phyloP scores from a whole-genome alignment of 2,329 filamentous ascomycete species.

The Didymosphaeria variabile region DNA sequence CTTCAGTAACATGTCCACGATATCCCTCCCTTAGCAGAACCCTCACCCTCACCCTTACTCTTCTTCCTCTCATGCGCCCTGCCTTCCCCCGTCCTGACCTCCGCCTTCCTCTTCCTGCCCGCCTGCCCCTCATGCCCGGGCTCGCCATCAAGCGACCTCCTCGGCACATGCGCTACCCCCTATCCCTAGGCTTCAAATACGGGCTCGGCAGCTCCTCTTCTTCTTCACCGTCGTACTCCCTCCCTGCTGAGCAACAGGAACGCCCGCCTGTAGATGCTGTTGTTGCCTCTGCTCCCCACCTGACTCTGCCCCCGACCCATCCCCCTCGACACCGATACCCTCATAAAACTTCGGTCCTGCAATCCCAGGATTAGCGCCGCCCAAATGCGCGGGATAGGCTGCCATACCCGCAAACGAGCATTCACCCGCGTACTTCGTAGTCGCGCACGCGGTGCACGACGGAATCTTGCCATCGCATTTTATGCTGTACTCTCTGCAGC shows the following conservation, averaged over 20 bases:
- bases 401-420: conserved; percentile 62
- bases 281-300: too few species aligned
- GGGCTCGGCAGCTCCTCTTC: conserved; percentile 7
- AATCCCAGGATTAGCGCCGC: not conserved
- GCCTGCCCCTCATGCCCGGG: not conserved
- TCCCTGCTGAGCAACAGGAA: too few species aligned
- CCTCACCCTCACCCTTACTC: not conserved
- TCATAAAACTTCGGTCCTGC: not conserved
- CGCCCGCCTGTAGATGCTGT: too few species aligned
- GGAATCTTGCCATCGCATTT: conserved; percentile 96
- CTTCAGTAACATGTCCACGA: conserved; percentile 31
- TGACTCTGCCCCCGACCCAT: too few species aligned
- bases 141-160: not conserved
- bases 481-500: conserved; percentile 66
- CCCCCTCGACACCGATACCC: not conserved
- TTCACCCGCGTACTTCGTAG: conserved; percentile 79
- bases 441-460: conserved; percentile 92
- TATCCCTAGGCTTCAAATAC: conserved; percentile 6
- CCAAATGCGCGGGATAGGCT: not conserved
- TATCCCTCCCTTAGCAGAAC: conserved; percentile 17
- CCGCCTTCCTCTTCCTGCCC: not conserved
- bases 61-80: conserved; percentile 8
- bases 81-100: not conserved
- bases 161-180: not conserved
- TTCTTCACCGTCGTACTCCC: conserved; percentile 3